A percentile compares a stretch with the other conserved stretches of the same genome.
Evolutionary conservation across 2,329 filamentous ascomycete genomes (phyloP).

Genomic region (Fusarium pininemorale): DNA sequence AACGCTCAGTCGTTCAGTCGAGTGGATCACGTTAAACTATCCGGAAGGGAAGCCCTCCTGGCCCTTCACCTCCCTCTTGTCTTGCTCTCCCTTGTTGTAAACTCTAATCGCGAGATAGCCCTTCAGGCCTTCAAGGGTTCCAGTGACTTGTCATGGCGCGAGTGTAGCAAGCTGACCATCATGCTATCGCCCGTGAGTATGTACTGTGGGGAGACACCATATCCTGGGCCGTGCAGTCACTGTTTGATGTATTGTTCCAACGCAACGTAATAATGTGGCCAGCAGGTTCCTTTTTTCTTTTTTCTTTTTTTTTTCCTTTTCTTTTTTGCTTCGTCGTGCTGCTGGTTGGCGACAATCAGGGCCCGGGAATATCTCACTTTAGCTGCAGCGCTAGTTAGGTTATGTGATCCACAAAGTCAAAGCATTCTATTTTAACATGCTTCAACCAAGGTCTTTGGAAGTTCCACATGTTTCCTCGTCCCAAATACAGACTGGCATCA

Average conservation of each 20-base stretch:
- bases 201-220: neutral
- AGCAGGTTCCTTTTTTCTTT: neutral
- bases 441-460: neutral
- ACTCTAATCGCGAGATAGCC: neutral
- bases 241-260: neutral
- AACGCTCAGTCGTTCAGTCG: conserved; percentile 2
- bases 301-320: too few species aligned
- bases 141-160: neutral
- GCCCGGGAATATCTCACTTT: neutral
- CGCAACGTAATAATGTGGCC: neutral
- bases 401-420: neutral
- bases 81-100: conserved; percentile 4
- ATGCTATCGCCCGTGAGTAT: neutral
- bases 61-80: neutral
- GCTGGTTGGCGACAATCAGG: neutral
- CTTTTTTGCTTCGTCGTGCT: neutral
- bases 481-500: neutral
- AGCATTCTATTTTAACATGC: neutral
- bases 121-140: neutral
- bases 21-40: neutral
- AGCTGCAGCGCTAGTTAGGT: neutral
- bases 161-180: neutral
- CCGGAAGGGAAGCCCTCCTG: neutral
- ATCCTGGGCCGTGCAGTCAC: neutral
- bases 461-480: neutral